phyloP scores from a whole-genome alignment of 2,329 filamentous ascomycete genomes.

The Ophiostoma australiae region DNA sequence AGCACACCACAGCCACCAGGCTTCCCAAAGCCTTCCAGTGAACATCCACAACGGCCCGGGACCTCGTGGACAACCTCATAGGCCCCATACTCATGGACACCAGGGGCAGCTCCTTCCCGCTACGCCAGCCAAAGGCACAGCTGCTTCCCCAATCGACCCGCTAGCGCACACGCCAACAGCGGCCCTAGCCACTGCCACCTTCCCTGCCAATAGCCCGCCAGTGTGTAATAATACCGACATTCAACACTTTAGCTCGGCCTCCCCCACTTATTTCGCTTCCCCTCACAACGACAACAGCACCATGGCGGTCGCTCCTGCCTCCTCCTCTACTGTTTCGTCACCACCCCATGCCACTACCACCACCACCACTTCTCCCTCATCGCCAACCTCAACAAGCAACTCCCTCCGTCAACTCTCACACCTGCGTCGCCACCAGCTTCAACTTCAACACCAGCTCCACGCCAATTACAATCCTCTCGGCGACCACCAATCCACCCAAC shows the following conservation, averaged over 20 bases:
- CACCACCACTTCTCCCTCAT: neutral
- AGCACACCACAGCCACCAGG: neutral
- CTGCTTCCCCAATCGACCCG: slow-evolving; percentile 4
- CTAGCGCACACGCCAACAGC: slow-evolving; percentile 8
- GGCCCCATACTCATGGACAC: slow-evolving; percentile 17
- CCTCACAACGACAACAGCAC: neutral
- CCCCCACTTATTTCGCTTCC: slow-evolving; percentile 16
- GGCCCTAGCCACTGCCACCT: slow-evolving; percentile 2
- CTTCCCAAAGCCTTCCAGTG: neutral
- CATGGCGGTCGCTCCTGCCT: slow-evolving; percentile 2
- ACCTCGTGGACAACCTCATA: neutral
- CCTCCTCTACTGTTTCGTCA: slow-evolving; percentile 16
- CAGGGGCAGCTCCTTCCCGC: slow-evolving; percentile 16
- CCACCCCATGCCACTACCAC: neutral
- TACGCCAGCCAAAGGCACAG: slow-evolving; percentile 25
- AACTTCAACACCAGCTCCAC: slow-evolving; percentile 13
- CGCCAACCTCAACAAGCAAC: neutral
- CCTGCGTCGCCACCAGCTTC: slow-evolving; percentile 7
- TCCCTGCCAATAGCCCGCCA: slow-evolving; percentile 13
- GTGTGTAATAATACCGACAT: slow-evolving; percentile 11
- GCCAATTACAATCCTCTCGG: neutral
- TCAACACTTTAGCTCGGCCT: slow-evolving; percentile 6
- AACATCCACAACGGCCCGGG: neutral
- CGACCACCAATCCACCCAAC: slow-evolving; percentile 18
- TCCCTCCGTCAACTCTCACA: neutral